Base-by-base conservation (phyloP, 2,329 filamentous ascomycete genomes). In the Zymoseptoria pseudotritici region DNA sequence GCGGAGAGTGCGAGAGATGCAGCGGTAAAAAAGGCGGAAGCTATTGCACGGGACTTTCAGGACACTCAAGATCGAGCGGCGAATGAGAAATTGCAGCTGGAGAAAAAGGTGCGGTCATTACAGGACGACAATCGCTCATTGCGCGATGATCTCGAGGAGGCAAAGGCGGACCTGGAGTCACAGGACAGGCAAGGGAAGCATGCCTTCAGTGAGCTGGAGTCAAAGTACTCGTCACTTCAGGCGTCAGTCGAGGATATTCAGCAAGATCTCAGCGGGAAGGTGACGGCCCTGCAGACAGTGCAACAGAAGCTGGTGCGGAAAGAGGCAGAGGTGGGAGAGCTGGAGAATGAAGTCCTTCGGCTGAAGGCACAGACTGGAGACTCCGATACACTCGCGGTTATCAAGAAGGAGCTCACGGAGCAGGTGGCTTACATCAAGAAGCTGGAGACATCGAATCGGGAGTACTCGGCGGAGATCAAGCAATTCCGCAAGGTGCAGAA, bases 341-440 rank as follows among this genome's bases (percentile, higher is more conserved):
- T 97, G 9, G 92, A 97, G 75, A 86, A 89, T 0, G 90, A 97
- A 57, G 84, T 97, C 8, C 76, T 97, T 57, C 83, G 87, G 31
- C 77, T 96, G 4, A 97, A 93, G 71, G 90, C 92, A 0, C 89
- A 94, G 68, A 89, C 89, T 1, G 91, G 89, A 9, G 93, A 97
- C 72, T 85, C 86, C 0, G 92, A 97, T 66, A 94, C 90, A 0
- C 82, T 97, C 69, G 84, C 82, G 4, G 85, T 97, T 36, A 89
- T 99, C 67, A 90, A 93, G 72, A 84, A 86, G 65, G 92, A 99
- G 75, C 81, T 99, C 4, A 87, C 89, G 0, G 92, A 97, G 65
- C 94, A 97, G 71, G 89, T 99, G 0, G 82, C 85, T n/a, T 91
- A 97, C 70, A 96, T 97, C 65, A 86, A 90, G 61, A 86, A 84